Conservation (phyloP, 352 stramenopile genomes). For the Elongisporangium prolatum region DNA sequence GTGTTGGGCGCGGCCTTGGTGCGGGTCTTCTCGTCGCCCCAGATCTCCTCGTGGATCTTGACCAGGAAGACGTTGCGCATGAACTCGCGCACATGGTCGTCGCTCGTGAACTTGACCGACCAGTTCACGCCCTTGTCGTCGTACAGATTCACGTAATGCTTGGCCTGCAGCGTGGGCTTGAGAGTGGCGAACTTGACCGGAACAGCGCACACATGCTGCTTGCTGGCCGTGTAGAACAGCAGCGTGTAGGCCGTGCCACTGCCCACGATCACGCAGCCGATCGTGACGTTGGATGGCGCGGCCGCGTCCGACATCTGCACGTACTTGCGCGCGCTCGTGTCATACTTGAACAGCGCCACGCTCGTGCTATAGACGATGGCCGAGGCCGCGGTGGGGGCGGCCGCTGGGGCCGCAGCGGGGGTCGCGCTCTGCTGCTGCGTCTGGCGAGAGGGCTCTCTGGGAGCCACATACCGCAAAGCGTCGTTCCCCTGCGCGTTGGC, state of each 20-base stretch:
- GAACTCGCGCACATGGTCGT: constrained; percentile 59
- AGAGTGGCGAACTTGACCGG: constrained; percentile 46
- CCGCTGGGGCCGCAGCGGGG: constrained; percentile 12
- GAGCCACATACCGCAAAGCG: constrained; percentile 61
- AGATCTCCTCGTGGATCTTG: constrained; percentile 81
- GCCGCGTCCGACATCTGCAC: constrained; percentile 39
- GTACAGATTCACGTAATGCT: constrained; percentile 84
- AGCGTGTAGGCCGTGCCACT: constrained; percentile 61
- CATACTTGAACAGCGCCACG: constrained; percentile 76
- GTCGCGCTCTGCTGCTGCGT: constrained; percentile 16
- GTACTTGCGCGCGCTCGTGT: constrained; percentile 48
- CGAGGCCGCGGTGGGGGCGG: constrained; percentile 17
- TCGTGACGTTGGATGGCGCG: constrained; percentile 16
- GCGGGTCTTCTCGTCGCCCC: constrained; percentile 51
- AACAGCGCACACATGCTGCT: constrained; percentile 56
- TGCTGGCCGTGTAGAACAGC: constrained; percentile 71
- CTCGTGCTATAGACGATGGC: constrained; percentile 62
- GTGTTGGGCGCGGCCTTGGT: constrained; percentile 38
- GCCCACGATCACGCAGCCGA: constrained; percentile 74
- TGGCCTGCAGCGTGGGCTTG: constrained; percentile 66
- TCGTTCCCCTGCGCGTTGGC: constrained; percentile 43
- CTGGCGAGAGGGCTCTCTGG: constrained; percentile 45
- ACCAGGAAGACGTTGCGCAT: constrained; percentile 66
- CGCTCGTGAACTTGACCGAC: constrained; percentile 68
- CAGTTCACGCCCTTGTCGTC: constrained; percentile 65